Conservation (phyloP, 768 basidiomycete species). For the Podaxis sp. region DNA sequence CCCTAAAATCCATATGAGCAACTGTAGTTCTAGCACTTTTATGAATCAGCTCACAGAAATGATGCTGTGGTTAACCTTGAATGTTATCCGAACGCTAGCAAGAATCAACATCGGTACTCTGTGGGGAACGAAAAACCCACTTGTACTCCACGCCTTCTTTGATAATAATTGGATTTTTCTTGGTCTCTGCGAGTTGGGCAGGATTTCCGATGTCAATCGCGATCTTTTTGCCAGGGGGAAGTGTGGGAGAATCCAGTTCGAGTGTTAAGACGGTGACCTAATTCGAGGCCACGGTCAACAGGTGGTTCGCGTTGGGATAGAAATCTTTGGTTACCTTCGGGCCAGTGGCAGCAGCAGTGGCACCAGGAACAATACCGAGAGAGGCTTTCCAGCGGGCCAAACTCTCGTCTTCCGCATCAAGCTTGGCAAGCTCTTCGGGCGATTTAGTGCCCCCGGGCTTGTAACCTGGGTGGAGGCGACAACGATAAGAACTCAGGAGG, state of each 20-base stretch:
- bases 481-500: not conserved
- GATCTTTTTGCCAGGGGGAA: slow-evolving; percentile 62
- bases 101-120: slow-evolving; percentile 7
- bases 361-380: slow-evolving; percentile 74
- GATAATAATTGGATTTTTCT: slow-evolving; percentile 77
- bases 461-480: slow-evolving; percentile 54
- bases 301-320: not conserved
- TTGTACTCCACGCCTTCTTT: slow-evolving; percentile 91
- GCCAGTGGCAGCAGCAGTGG: slow-evolving; percentile 35
- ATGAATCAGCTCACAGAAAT: slow-evolving; percentile 57
- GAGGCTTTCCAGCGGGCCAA: slow-evolving; percentile 95
- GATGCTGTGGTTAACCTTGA: slow-evolving; percentile 89
- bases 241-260: slow-evolving; percentile 76
- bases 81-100: slow-evolving; percentile 71
- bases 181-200: slow-evolving; percentile 47
- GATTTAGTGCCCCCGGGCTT: slow-evolving; percentile 68
- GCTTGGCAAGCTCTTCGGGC: slow-evolving; percentile 78
- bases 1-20: slow-evolving; percentile 42
- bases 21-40: slow-evolving; percentile 9
- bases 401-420: slow-evolving; percentile 91
- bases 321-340: slow-evolving; percentile 57
- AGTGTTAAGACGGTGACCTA: slow-evolving; percentile 76
- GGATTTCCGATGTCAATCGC: slow-evolving; percentile 63
- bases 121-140: slow-evolving; percentile 38
- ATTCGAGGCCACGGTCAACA: slow-evolving; percentile 17